Evolutionary conservation across 352 stramenopile species (phyloP).

Genomic region (Pythium sukuiense): DNA sequence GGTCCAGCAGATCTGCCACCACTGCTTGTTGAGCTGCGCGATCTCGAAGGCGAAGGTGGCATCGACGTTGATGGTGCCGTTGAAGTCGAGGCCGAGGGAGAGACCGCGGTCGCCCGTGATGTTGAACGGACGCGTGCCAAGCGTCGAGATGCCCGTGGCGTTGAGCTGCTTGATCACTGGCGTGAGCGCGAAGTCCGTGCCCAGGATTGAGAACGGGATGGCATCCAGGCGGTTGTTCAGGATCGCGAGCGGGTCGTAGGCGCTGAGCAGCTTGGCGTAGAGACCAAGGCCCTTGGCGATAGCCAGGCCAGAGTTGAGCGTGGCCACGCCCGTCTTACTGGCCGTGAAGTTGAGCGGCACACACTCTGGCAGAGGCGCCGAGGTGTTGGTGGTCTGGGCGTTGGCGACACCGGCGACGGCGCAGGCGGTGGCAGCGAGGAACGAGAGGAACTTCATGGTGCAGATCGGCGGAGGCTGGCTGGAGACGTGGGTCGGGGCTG

Average conservation of each 20-base stretch:
- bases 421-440: conserved; percentile 25
- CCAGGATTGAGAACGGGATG: conserved; percentile 46
- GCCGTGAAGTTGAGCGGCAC: conserved; percentile 44
- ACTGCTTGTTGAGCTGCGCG: conserved; percentile 53
- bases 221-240: conserved; percentile 41
- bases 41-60: conserved; percentile 46
- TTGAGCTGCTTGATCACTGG: conserved; percentile 53
- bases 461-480: background rate
- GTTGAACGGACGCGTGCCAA: conserved; percentile 48
- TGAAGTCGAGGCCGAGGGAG: conserved; percentile 43
- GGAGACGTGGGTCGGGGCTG: background rate
- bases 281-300: conserved; percentile 29
- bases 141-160: conserved; percentile 39
- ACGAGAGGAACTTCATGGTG: conserved; percentile 44
- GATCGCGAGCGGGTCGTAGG: conserved; percentile 36
- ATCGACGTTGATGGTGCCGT: conserved; percentile 35
- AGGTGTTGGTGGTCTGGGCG: conserved; percentile 18
- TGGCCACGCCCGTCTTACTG: conserved; percentile 41
- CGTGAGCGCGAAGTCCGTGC: conserved; percentile 47
- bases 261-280: conserved; percentile 28
- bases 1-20: conserved; percentile 62
- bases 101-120: conserved; percentile 40
- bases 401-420: conserved; percentile 20
- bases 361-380: conserved; percentile 23
- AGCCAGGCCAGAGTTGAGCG: conserved; percentile 47